Conservation (phyloP, 192 early-diverging fungal species). For the Umbelopsis isabellina region DNA sequence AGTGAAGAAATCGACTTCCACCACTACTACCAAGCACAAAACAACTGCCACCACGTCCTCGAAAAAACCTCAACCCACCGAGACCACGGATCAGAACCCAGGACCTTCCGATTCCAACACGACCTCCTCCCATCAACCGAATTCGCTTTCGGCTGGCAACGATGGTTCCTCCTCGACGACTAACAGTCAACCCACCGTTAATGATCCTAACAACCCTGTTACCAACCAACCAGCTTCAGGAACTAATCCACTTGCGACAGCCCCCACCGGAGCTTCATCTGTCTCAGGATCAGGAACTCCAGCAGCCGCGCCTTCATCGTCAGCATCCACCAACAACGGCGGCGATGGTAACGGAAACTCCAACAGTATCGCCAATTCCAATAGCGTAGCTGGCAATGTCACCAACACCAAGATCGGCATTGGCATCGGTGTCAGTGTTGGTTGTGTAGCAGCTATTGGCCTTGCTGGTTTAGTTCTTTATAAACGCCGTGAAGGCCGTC, state of each 20-base stretch:
- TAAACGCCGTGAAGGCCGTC: slow-evolving; percentile 8
- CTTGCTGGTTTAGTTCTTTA: slow-evolving; percentile 34
- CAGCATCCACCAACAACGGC: not conserved
- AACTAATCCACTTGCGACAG: not conserved
- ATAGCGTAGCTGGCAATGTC: slow-evolving; percentile 13
- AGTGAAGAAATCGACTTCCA: not conserved
- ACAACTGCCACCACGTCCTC: slow-evolving; percentile 9
- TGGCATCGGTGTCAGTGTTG: slow-evolving; percentile 35
- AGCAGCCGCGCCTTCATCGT: not conserved
- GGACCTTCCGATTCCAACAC: not conserved
- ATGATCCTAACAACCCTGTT: not conserved
- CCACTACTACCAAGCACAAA: not conserved
- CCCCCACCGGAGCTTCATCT: not conserved
- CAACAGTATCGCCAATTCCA: not conserved
- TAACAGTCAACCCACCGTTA: slow-evolving; percentile 7
- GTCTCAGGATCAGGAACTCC: not conserved
- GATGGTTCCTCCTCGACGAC: not conserved
- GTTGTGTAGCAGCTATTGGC: slow-evolving; percentile 37
- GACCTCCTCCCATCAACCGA: not conserved
- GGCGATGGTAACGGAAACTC: not conserved
- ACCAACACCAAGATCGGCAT: slow-evolving; percentile 33
- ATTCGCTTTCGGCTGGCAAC: slow-evolving; percentile 18
- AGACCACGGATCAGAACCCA: too few relatives aligned
- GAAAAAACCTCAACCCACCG: not conserved
- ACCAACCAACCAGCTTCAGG: not conserved